Evolutionary conservation across 306 rosid species (phyloP).

Genomic region (Clitoria ternatea): DNA sequence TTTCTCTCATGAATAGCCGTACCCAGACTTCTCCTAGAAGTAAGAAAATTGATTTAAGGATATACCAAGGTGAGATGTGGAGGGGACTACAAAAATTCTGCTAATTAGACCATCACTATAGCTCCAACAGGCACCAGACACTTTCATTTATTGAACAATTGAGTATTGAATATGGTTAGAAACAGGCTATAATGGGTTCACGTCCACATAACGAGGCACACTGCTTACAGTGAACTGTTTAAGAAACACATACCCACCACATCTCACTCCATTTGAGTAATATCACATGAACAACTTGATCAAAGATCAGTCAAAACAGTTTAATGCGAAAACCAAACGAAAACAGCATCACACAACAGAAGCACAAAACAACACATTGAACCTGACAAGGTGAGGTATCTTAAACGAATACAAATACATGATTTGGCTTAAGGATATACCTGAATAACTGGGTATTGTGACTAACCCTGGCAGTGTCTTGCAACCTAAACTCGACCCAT

Average conservation of each 20-base stretch:
- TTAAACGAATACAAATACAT: background rate
- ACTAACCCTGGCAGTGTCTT: slow-evolving; percentile 87
- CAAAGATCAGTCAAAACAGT: background rate
- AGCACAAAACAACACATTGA: background rate
- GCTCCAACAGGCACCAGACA: background rate
- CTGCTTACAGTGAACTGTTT: background rate
- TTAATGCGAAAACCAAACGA: background rate
- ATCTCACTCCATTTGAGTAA: background rate
- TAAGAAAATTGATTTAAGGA: background rate
- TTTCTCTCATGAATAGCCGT: slow-evolving; percentile 6
- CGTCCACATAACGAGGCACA: background rate
- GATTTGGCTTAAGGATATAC: slow-evolving; percentile 31
- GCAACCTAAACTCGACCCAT: slow-evolving; percentile 85
- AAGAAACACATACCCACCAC: background rate
- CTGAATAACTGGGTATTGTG: slow-evolving; percentile 81
- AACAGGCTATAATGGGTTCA: background rate
- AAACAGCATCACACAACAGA: background rate
- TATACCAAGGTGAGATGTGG: background rate
- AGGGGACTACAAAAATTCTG: background rate
- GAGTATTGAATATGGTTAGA: background rate
- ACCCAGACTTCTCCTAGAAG: slow-evolving; percentile 1
- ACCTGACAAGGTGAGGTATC: background rate
- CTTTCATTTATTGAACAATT: background rate
- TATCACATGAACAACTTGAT: background rate
- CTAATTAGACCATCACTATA: background rate